These are phyloP conservation scores for Trametes cubensis DNA, from an alignment of 768 basidiomycete species.

Conservation along the genomic window DNA sequence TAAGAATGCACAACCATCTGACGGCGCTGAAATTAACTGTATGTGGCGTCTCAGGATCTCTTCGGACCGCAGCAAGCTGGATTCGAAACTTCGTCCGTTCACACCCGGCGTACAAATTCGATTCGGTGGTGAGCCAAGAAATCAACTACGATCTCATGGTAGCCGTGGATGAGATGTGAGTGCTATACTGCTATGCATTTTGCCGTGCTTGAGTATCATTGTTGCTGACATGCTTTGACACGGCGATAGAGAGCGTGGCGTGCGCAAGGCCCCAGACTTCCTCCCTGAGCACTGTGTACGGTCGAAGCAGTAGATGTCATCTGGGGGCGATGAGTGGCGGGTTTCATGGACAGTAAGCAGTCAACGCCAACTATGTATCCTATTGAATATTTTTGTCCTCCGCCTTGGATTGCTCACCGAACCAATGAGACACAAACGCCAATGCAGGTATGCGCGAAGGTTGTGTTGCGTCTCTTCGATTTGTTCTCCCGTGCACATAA, in stretches of 20 bases:
- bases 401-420: neutral
- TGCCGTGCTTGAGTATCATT: slow-evolving; percentile 3
- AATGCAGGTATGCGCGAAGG: no score
- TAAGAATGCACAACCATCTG: slow-evolving; percentile 36
- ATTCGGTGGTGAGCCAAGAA: slow-evolving; percentile 89
- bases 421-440: no score
- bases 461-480: no score
- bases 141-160: slow-evolving; percentile 94
- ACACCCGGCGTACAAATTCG: slow-evolving; percentile 89
- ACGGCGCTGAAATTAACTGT: neutral
- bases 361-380: slow-evolving; percentile 10
- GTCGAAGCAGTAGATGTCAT: neutral
- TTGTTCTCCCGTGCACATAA: no score
- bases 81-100: slow-evolving; percentile 88
- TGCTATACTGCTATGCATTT: slow-evolving; percentile 27
- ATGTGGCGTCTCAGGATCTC: slow-evolving; percentile 53
- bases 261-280: slow-evolving; percentile 59
- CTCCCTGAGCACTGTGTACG: slow-evolving; percentile 44
- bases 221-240: neutral
- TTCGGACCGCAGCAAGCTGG: slow-evolving; percentile 90
- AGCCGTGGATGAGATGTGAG: slow-evolving; percentile 91
- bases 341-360: neutral
- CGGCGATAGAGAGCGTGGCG: slow-evolving; percentile 64
- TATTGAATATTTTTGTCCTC: slow-evolving; percentile 1
- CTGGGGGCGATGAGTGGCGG: neutral